Evolutionary conservation across 2,329 filamentous ascomycete genomes (phyloP), one percentile per base, ranked within the genome.

Genomic region (Colletotrichum abscissum): DNA sequence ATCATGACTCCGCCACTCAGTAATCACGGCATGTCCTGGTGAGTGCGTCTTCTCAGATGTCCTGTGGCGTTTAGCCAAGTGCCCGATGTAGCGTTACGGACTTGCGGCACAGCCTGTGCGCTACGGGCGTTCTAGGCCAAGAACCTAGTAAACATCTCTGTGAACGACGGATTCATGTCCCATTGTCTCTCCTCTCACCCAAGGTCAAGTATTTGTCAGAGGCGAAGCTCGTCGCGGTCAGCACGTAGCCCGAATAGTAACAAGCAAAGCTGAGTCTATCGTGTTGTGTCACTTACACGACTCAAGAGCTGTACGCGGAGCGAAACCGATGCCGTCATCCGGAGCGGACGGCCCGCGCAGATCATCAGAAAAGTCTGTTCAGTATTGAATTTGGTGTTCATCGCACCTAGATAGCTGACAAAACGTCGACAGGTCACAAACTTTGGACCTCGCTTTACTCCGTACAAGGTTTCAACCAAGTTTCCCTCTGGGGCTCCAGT

Each of bases 401-500:
- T n/a, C 30, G 59, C 33, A 49, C 42, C 42, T n/a, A 9, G 19
- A 19, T 5, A 49, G 59, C 16, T 49, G 68, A 62, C 49, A 63
- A 56, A 57, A 57, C 56, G 60, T 63, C 46, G 35, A 54, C 55
- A 19, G 14, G 58, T 33, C 19, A 49, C 8, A 63, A 63, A 67
- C 57, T 35, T 59, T 60, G 35, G 55, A 19, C 11, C 16, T 70
- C 28, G 12, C 63, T 19, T 42, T 19, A 42, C 38, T 42, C 38
- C 38, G n/a, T 56, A 55, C 62, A 55, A 66, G 22, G 60, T 35
- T 59, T 65, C 59, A 42, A 42, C 62, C 63, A 60, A 67, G 55
- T 55, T 55, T 26, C 52, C 52, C 52, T 24, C 66, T 19, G 9
- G 49, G 62, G 14, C 16, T 62, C 16, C 33, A 33, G 24, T 2